Conservation (phyloP, 345 rosid species). For the Hibiscus syriacus region DNA sequence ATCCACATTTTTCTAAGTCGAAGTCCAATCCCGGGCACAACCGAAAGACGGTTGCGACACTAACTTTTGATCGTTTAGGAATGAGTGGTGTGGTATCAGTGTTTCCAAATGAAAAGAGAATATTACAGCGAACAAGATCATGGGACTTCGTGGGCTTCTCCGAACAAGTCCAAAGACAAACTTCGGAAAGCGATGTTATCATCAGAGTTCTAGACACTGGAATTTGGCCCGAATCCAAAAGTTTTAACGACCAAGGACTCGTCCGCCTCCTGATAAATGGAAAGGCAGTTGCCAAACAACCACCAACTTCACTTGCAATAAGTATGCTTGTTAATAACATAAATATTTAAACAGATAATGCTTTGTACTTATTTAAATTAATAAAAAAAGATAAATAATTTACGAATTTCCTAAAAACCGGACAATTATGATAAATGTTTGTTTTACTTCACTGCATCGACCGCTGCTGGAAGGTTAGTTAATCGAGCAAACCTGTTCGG, state of each 20-base stretch:
- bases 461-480: constrained; percentile 24
- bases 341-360: too few species aligned
- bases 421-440: too few species aligned
- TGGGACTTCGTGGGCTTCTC: constrained; percentile 61
- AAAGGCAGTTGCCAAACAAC: background rate
- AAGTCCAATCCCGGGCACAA: too few species aligned
- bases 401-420: too few species aligned
- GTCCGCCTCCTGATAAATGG: background rate
- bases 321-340: background rate
- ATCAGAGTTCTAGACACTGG: constrained; percentile 50
- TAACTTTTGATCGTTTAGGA: constrained; percentile 11
- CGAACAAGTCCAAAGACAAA: constrained; percentile 22
- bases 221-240: constrained; percentile 41
- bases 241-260: constrained; percentile 30
- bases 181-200: constrained; percentile 32
- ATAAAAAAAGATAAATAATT: too few species aligned
- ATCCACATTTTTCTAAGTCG: too few species aligned
- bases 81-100: constrained; percentile 47
- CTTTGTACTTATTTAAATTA: too few species aligned
- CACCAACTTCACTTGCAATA: background rate
- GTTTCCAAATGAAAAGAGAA: constrained; percentile 34
- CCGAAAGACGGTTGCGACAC: too few species aligned
- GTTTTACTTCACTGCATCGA: constrained; percentile 27
- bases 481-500: constrained; percentile 16
- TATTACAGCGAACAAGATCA: constrained; percentile 43